Percentiles rank a stretch among this genome's conserved stretches.
Conservation (phyloP, 345 rosid genomes). For the Eutrema heterophyllum region DNA sequence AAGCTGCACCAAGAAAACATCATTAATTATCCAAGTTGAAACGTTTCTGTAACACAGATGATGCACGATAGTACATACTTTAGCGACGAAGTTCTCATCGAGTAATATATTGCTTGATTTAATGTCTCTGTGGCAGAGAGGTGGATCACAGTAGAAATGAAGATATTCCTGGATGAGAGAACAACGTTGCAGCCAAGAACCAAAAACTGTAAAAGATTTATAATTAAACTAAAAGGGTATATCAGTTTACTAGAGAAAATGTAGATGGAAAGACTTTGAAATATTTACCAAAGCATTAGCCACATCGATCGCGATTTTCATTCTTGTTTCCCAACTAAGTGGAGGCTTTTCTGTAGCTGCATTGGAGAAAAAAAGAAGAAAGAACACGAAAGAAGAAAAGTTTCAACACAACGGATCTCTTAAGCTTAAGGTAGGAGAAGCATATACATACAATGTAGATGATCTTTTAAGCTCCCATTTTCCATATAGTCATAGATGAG, state of each 20-base stretch:
- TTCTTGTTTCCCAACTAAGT: slow-evolving; percentile 90
- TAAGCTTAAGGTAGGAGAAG: slow-evolving; percentile 35
- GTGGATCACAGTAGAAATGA: slow-evolving; percentile 93
- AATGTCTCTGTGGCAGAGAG: slow-evolving; percentile 93
- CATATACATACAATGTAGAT: slow-evolving; percentile 64
- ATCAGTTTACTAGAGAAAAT: slow-evolving; percentile 14
- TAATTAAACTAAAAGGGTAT: slow-evolving; percentile 1
- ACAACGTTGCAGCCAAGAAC: slow-evolving; percentile 31
- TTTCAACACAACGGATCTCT: neutral
- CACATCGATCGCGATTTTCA: slow-evolving; percentile 98
- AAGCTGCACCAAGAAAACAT: slow-evolving; percentile 46
- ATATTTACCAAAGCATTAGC: slow-evolving; percentile 85
- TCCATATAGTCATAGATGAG: slow-evolving; percentile 83
- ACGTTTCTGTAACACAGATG: neutral
- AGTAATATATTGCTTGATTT: slow-evolving; percentile 92
- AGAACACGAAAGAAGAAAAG: slow-evolving; percentile 14
- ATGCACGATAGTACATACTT: slow-evolving; percentile 39
- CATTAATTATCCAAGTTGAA: neutral
- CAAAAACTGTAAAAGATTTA: slow-evolving; percentile 21
- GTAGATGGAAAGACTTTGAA: slow-evolving; percentile 4
- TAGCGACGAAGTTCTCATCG: slow-evolving; percentile 76
- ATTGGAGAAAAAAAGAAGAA: slow-evolving; percentile 23
- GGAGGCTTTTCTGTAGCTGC: slow-evolving; percentile 58
- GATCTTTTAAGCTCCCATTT: slow-evolving; percentile 86
- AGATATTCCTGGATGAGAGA: slow-evolving; percentile 74